These are phyloP conservation scores for Larix kaempferi DNA, from an alignment of 75 land plant species.

Conservation along the genomic window DNA sequence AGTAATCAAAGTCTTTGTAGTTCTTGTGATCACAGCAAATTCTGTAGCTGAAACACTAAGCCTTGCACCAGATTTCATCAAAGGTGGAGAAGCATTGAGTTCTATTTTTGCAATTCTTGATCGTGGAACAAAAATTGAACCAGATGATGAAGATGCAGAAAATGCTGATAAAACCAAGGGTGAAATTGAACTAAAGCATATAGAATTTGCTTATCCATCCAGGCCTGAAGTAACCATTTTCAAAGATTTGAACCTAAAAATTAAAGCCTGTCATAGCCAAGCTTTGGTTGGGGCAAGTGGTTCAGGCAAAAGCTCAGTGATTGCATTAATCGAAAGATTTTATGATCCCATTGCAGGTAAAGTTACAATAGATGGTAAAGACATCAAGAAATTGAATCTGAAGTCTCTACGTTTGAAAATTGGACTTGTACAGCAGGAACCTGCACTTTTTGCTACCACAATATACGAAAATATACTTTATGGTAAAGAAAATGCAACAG, in stretches of 20 bases:
- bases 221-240: slow-evolving; percentile 70
- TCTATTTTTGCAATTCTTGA: slow-evolving; percentile 80
- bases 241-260: slow-evolving; percentile 63
- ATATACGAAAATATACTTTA: slow-evolving; percentile 92
- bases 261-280: slow-evolving; percentile 68
- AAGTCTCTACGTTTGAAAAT: slow-evolving; percentile 80
- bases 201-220: slow-evolving; percentile 80
- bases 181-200: slow-evolving; percentile 68
- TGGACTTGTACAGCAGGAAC: slow-evolving; percentile 98
- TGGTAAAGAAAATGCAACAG: slow-evolving; percentile 84
- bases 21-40: slow-evolving; percentile 79
- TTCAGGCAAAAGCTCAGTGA: slow-evolving; percentile 85
- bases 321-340: slow-evolving; percentile 79
- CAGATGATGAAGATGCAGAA: slow-evolving; percentile 71
- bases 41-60: slow-evolving; percentile 88
- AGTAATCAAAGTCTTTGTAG: slow-evolving; percentile 87
- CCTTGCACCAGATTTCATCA: slow-evolving; percentile 79
- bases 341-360: slow-evolving; percentile 76
- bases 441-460: slow-evolving; percentile 84
- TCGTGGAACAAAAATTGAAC: slow-evolving; percentile 61
- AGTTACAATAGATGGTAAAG: slow-evolving; percentile 88
- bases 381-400: slow-evolving; percentile 71
- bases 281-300: slow-evolving; percentile 90
- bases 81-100: slow-evolving; percentile 77
- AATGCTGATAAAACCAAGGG: slow-evolving; percentile 60